phyloP scores from a whole-genome alignment of 1,139 yeast species.

The Spathaspora sp. region DNA sequence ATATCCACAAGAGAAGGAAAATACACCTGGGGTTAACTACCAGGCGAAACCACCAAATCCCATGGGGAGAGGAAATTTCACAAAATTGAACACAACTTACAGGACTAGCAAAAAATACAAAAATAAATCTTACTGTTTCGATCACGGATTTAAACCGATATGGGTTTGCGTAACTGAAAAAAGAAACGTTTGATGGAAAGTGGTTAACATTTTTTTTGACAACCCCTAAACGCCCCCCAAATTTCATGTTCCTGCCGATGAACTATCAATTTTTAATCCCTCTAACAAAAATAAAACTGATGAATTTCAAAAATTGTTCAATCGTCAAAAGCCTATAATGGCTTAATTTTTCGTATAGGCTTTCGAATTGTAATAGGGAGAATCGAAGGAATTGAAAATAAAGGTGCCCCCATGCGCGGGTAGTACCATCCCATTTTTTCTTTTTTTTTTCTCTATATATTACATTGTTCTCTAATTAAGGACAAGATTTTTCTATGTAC shows the following conservation, averaged over 20 bases:
- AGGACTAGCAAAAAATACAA: too few species aligned
- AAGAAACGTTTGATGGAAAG: background rate
- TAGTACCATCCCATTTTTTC: background rate
- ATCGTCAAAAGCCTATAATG: background rate
- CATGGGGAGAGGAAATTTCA: background rate
- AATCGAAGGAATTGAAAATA: background rate
- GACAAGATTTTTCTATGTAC: background rate
- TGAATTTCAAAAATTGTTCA: background rate
- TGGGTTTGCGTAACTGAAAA: background rate
- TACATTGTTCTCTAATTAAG: background rate
- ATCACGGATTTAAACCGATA: background rate
- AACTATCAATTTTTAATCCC: background rate
- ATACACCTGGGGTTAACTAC: background rate
- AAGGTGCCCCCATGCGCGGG: background rate
- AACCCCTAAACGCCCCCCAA: constrained; percentile 2
- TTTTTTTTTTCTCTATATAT: background rate
- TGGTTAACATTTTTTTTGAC: background rate
- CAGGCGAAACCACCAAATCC: background rate
- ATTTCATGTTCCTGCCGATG: background rate
- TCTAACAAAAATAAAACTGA: too few species aligned
- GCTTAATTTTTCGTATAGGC: background rate
- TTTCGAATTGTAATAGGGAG: background rate
- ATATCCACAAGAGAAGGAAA: constrained; percentile 1
- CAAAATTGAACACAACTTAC: background rate
- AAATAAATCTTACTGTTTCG: background rate